Evolutionary conservation across 805 yeast genomes (phyloP).

Genomic region (Barnettozyma sp.): DNA sequence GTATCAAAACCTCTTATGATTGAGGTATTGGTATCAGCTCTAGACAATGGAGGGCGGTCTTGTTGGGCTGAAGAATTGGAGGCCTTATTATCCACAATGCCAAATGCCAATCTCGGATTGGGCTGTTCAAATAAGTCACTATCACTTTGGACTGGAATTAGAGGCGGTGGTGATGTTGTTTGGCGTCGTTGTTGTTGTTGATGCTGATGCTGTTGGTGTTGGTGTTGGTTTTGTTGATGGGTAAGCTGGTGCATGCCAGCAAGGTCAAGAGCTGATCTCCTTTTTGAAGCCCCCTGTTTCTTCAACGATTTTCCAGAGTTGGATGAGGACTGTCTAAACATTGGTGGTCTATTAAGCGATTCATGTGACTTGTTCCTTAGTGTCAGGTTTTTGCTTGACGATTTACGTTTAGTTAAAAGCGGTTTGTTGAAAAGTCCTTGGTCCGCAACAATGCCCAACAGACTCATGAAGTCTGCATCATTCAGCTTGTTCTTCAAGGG

Average conservation of each 20-base stretch:
- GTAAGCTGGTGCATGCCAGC: slow-evolving; percentile 5
- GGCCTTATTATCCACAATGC: slow-evolving; percentile 13
- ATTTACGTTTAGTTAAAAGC: slow-evolving; percentile 16
- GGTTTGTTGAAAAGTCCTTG: slow-evolving; percentile 19
- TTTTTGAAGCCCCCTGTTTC: slow-evolving; percentile 16
- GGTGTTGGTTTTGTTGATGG: not conserved
- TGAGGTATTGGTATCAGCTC: slow-evolving; percentile 25
- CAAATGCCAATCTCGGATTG: slow-evolving; percentile 26
- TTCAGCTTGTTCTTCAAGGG: slow-evolving; percentile 19
- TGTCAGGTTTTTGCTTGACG: slow-evolving; percentile 16
- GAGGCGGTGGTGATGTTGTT: not conserved
- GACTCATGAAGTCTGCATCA: slow-evolving; percentile 23
- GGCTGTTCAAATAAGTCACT: slow-evolving; percentile 25
- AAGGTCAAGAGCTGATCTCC: slow-evolving; percentile 13
- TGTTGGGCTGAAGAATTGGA: not conserved
- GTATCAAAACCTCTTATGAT: slow-evolving; percentile 26
- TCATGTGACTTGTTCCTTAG: slow-evolving; percentile 12
- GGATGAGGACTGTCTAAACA: slow-evolving; percentile 20
- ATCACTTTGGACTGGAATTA: slow-evolving; percentile 13
- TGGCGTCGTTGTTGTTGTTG: not conserved
- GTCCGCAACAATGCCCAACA: slow-evolving; percentile 24
- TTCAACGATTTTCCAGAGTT: slow-evolving; percentile 22
- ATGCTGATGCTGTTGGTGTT: not conserved
- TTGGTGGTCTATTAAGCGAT: slow-evolving; percentile 13
- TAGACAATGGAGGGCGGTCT: slow-evolving; percentile 14